phyloP scores from a whole-genome alignment of 2,329 filamentous ascomycete species.

The Dothideomycetes sp. region DNA sequence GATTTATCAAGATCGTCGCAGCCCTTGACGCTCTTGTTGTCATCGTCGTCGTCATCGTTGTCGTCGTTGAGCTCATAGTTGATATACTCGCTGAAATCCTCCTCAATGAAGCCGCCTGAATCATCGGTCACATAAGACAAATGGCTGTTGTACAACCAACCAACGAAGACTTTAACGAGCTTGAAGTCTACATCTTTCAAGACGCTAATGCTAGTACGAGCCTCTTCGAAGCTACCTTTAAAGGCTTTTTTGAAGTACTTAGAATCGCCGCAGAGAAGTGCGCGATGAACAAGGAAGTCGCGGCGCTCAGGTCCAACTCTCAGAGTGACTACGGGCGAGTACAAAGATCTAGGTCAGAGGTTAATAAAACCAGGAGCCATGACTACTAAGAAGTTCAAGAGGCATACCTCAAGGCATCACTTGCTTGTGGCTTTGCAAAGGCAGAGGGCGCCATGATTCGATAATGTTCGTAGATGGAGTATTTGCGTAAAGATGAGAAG shows the following conservation, averaged over 20 bases:
- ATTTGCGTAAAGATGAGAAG: no score
- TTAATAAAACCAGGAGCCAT: no score
- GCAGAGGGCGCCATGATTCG: no score
- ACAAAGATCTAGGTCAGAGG: not conserved
- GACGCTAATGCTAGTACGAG: not conserved
- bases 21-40: no score
- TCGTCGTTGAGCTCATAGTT: not conserved
- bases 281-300: slow-evolving; percentile 1
- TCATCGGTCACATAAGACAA: not conserved
- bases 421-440: no score
- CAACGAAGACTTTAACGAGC: not conserved
- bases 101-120: no score
- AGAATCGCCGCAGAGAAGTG: not conserved
- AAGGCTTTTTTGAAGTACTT: slow-evolving; percentile 3
- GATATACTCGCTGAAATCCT: no score
- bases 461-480: no score
- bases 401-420: no score
- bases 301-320: not conserved
- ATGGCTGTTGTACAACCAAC: not conserved
- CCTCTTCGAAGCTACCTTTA: not conserved
- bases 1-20: no score
- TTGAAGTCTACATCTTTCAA: not conserved
- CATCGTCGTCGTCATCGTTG: not conserved
- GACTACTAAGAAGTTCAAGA: no score
- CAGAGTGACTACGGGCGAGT: slow-evolving; percentile 1